A percentile compares a stretch with the other conserved stretches of the same genome.
phyloP scores from a whole-genome alignment of 805 yeast species.

The Ogataea haglerorum region DNA sequence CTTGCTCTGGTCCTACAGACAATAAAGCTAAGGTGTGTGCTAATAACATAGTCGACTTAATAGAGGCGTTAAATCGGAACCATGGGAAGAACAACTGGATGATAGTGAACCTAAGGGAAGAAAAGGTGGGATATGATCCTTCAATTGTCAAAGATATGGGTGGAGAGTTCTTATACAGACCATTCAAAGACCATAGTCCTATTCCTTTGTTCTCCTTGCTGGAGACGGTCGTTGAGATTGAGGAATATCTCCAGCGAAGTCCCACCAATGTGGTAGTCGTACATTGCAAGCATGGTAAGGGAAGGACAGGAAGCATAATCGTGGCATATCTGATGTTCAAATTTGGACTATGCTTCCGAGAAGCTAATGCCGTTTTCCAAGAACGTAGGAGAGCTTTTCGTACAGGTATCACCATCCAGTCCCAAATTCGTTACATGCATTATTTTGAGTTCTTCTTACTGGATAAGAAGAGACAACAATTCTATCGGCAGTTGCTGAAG shows the following conservation, averaged over 20 bases:
- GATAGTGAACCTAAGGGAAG: conserved; percentile 69
- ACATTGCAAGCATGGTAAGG: conserved; percentile 92
- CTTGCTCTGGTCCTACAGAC: conserved; percentile 71
- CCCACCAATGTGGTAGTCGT: conserved; percentile 50
- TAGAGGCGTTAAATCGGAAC: conserved; percentile 41
- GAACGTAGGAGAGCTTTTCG: conserved; percentile 51
- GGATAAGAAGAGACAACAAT: conserved; percentile 6
- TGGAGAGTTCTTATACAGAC: conserved; percentile 40
- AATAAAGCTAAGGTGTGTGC: conserved; percentile 45
- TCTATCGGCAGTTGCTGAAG: conserved; percentile 6
- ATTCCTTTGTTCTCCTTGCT: conserved; percentile 59
- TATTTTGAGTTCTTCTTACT: conserved; percentile 40
- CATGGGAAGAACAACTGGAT: conserved; percentile 60
- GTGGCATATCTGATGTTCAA: conserved; percentile 66
- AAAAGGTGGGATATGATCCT: conserved; percentile 38
- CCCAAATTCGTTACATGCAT: conserved; percentile 64
- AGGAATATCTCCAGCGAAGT: conserved; percentile 36
- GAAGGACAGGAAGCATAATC: conserved; percentile 77
- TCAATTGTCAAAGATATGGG: conserved; percentile 34
- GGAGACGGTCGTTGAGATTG: conserved; percentile 42
- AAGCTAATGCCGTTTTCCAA: conserved; percentile 54
- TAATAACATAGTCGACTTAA: conserved; percentile 49
- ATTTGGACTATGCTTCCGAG: conserved; percentile 34
- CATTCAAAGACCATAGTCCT: conserved; percentile 76
- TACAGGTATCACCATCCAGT: conserved; percentile 64